Base-by-base conservation (phyloP, 2,329 filamentous ascomycete genomes). In the Bipolaris victoriae region DNA sequence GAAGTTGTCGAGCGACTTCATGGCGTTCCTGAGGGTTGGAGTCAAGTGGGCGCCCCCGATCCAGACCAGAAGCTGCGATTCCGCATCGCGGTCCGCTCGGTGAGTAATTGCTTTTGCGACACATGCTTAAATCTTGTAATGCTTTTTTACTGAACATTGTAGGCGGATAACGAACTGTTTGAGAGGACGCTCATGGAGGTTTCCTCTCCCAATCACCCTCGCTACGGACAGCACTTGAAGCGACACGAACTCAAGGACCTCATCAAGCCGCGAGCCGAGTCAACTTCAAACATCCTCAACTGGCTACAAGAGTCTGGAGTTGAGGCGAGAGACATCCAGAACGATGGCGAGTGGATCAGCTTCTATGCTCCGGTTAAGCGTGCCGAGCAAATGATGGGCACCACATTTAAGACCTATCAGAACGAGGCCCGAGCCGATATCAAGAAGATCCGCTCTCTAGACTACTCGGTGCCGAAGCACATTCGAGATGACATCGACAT, bases 181-280 rank as follows among this genome's bases (percentile, higher is more conserved):
- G 86, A 89, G 69, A 80, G 85, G 66, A 81, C 77, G 6, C 80
- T 88, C 9, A 79, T 87, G 54, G 83, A 87, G 40, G 79, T 90
- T 29, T 88, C 88, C 0, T 86, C 84, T 0, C 88, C 88, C 1
- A 80, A 78, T 26, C 81, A 87, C 63, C 73, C 79, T 1, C 78
- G 76, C 18, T 90, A 90, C 69, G 87, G 88, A 35, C 78, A 82
- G 64, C 85, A 89, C 65, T 75, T 90, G 74, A 85, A 82, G 55
- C 82, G 83, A n/a, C 81, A 86, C 33, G 81, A 89, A 64, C 72
- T 89, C 35, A 82, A 82, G 29, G 75, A 78, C 0, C 78, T 84
- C 52, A 76, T 87, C 37, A 82, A 82, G 16, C 85, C 86, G 0
- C 75, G 79, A 3, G 69, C 76, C 0, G 77, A 81, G 20, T 81